These are phyloP conservation scores for Candida berthetii DNA, from an alignment of 805 yeast species.

Conservation along the genomic window DNA sequence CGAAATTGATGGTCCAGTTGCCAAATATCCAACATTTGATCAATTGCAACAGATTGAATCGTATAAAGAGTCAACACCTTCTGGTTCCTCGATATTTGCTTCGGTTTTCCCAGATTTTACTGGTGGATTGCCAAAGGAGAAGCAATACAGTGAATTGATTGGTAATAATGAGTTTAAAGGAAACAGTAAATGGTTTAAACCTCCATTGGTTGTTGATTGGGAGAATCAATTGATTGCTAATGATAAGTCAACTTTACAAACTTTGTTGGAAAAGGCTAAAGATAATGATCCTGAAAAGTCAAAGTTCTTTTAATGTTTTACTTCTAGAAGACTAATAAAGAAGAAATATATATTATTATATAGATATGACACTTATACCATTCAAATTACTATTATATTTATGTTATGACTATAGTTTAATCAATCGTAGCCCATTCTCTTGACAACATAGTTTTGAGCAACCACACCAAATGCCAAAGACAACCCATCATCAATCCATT, in stretches of 20 bases:
- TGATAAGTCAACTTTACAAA: constrained; percentile 33
- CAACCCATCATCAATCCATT: constrained; percentile 77
- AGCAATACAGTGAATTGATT: neutral
- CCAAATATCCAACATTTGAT: constrained; percentile 16
- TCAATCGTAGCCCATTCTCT: constrained; percentile 55
- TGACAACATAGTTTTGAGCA: constrained; percentile 87
- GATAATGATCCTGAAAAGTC: neutral
- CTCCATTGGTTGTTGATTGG: constrained; percentile 61
- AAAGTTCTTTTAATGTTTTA: neutral
- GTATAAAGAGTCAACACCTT: constrained; percentile 6
- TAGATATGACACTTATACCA: neutral
- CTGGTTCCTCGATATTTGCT: constrained; percentile 7
- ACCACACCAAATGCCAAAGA: constrained; percentile 75
- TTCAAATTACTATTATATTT: neutral
- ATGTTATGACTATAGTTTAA: neutral
- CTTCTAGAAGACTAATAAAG: neutral
- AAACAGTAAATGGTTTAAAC: constrained; percentile 22
- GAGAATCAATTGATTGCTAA: constrained; percentile 48
- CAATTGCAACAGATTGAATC: constrained; percentile 16
- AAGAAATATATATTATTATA: neutral
- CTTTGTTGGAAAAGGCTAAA: neutral
- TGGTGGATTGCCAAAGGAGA: constrained; percentile 1
- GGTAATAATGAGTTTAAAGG: neutral
- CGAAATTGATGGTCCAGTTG: constrained; percentile 4
- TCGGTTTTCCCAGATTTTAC: constrained; percentile 16